phyloP scores from a whole-genome alignment of 2,329 filamentous ascomycete species.

The Beauveria bassiana region DNA sequence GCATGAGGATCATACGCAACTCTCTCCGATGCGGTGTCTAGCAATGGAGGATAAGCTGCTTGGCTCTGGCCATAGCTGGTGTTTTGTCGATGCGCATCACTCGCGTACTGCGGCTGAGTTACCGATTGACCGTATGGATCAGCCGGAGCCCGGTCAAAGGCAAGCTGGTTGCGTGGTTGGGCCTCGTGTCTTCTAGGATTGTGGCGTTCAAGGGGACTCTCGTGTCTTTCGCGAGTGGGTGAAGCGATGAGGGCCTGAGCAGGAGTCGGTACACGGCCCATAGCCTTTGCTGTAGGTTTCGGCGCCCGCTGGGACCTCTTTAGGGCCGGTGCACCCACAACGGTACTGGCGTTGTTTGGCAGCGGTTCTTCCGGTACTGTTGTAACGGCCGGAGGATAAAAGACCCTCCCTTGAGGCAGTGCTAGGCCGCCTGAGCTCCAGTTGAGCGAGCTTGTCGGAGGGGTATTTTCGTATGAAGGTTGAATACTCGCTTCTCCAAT shows the following conservation, averaged over 20 bases:
- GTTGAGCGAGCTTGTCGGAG: background rate
- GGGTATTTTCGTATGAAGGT: background rate
- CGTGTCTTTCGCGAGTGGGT: slow-evolving; percentile 6
- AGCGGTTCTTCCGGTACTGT: slow-evolving; percentile 6
- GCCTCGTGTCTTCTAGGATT: slow-evolving; percentile 5
- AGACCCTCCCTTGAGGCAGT: slow-evolving; percentile 15
- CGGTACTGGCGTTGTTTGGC: background rate
- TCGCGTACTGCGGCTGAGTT: background rate
- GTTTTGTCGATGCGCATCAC: slow-evolving; percentile 1
- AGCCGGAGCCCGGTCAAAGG: background rate
- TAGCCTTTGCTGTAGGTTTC: background rate
- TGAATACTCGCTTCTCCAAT: slow-evolving; percentile 2
- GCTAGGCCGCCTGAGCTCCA: slow-evolving; percentile 11
- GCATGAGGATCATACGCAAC: slow-evolving; percentile 1
- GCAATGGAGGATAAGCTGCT: slow-evolving; percentile 1
- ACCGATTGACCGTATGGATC: background rate
- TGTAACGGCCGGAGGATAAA: slow-evolving; percentile 12
- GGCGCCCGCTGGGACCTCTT: background rate
- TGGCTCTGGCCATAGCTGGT: background rate
- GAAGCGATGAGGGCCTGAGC: background rate
- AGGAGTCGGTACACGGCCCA: background rate
- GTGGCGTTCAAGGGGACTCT: slow-evolving; percentile 10
- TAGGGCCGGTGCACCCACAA: background rate
- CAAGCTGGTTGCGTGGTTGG: background rate
- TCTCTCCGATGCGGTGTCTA: background rate